A percentile compares a stretch with the other conserved stretches of the same genome.
These are phyloP conservation scores for Truncatella angustata DNA, from an alignment of 2,329 filamentous ascomycete species.

Conservation along the genomic window DNA sequence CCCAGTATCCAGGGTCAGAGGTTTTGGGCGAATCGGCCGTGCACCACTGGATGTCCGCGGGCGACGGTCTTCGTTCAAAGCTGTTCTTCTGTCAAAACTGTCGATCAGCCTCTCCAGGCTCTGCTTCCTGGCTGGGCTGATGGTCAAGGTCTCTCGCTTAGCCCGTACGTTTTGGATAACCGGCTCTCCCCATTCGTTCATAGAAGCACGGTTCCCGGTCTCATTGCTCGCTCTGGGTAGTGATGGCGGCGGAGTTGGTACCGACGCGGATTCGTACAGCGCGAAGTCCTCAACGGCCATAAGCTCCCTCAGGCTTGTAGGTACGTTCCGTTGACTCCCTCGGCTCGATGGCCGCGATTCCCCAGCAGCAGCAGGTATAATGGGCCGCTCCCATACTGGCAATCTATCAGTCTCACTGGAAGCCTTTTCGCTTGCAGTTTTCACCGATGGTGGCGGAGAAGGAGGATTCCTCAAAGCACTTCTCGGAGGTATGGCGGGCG, in stretches of 20 bases:
- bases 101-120: slow-evolving; percentile 51
- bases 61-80: slow-evolving; percentile 7
- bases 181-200: slow-evolving; percentile 32
- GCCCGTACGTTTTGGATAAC: slow-evolving; percentile 48
- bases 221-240: slow-evolving; percentile 39
- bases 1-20: background rate
- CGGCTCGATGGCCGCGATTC: slow-evolving; percentile 19
- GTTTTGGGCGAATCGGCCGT: background rate
- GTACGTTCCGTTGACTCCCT: slow-evolving; percentile 22
- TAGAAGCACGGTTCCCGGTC: slow-evolving; percentile 19
- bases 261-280: slow-evolving; percentile 26
- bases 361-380: slow-evolving; percentile 14
- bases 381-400: slow-evolving; percentile 10
- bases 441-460: slow-evolving; percentile 34
- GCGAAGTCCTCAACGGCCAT: slow-evolving; percentile 10
- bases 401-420: slow-evolving; percentile 15
- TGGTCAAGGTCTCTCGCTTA: slow-evolving; percentile 49
- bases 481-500: slow-evolving; percentile 13
- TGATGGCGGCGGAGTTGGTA: slow-evolving; percentile 43
- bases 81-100: slow-evolving; percentile 12
- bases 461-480: slow-evolving; percentile 24
- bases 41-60: slow-evolving; percentile 20
- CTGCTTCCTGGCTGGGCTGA: slow-evolving; percentile 41
- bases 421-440: slow-evolving; percentile 11
- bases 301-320: slow-evolving; percentile 17